phyloP scores from a whole-genome alignment of 202 grass and related monocot species.

The Hordeum pubiflorum region DNA sequence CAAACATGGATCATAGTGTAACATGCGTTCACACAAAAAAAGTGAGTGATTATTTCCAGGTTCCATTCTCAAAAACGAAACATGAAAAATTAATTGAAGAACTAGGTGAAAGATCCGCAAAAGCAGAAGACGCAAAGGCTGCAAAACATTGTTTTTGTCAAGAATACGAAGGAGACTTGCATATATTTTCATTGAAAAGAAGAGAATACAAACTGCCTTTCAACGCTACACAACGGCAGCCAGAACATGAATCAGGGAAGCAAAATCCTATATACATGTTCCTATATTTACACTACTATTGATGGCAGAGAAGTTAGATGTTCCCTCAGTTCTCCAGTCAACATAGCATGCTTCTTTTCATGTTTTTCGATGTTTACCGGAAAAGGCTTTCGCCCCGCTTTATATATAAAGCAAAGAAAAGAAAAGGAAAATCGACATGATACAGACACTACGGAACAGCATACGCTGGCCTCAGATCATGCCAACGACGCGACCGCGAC shows the following conservation, averaged over 20 bases:
- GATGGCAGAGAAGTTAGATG: conserved; percentile 4
- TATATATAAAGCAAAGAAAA: no score
- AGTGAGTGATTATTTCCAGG: neutral
- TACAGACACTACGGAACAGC: no score
- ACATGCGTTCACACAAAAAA: neutral
- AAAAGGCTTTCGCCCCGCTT: no score
- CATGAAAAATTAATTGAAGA: neutral
- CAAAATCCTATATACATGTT: neutral
- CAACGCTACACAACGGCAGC: neutral
- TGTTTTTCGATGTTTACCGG: neutral
- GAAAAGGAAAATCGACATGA: no score
- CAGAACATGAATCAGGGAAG: neutral
- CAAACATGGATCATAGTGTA: neutral
- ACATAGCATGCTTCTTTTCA: neutral
- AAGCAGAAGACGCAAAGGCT: neutral
- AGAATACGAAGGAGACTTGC: neutral
- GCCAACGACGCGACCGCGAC: no score
- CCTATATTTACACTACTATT: neutral
- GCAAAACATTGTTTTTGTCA: neutral
- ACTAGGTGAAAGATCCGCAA: neutral
- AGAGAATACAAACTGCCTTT: neutral
- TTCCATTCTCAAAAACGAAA: neutral
- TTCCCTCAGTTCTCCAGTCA: neutral
- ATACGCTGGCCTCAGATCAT: no score
- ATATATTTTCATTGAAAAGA: neutral